Evolutionary conservation across 2,329 filamentous ascomycete genomes (phyloP).

Genomic region (Stemphylium vesicarium): DNA sequence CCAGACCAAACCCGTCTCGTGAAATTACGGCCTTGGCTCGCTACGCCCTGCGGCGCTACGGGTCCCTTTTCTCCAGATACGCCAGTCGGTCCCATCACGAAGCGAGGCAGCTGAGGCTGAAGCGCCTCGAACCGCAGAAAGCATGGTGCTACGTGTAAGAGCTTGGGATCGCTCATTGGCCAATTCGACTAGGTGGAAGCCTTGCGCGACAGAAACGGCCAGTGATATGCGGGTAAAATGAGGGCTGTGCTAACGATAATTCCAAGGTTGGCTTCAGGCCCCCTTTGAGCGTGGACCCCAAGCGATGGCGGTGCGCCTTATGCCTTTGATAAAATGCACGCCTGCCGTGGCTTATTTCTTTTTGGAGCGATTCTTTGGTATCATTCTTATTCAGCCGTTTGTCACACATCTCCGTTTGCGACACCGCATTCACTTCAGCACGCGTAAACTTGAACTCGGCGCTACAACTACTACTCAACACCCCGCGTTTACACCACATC

Average conservation of each 20-base stretch:
- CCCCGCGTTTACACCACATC: neutral
- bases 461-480: neutral
- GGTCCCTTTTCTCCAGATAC: conserved; percentile 6
- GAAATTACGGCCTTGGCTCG: conserved; percentile 31
- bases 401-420: too few relatives aligned
- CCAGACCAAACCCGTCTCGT: neutral
- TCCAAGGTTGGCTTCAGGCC: conserved; percentile 12
- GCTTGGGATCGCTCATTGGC: conserved; percentile 14
- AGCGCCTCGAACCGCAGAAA: conserved; percentile 3
- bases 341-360: neutral
- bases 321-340: conserved; percentile 13
- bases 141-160: conserved; percentile 6
- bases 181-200: conserved; percentile 1
- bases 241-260: conserved; percentile 27
- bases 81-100: neutral
- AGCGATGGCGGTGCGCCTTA: conserved; percentile 24
- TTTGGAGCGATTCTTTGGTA: neutral
- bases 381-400: too few relatives aligned
- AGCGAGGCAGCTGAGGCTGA: conserved; percentile 17
- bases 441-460: neutral
- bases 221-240: conserved; percentile 19
- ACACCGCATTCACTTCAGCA: too few relatives aligned
- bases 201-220: conserved; percentile 4
- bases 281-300: conserved; percentile 13
- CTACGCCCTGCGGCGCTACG: conserved; percentile 29